Evolutionary conservation across 441 rosid genomes (phyloP), one percentile per base, ranked within the genome.

Genomic region (Pelargonium citronellum): DNA sequence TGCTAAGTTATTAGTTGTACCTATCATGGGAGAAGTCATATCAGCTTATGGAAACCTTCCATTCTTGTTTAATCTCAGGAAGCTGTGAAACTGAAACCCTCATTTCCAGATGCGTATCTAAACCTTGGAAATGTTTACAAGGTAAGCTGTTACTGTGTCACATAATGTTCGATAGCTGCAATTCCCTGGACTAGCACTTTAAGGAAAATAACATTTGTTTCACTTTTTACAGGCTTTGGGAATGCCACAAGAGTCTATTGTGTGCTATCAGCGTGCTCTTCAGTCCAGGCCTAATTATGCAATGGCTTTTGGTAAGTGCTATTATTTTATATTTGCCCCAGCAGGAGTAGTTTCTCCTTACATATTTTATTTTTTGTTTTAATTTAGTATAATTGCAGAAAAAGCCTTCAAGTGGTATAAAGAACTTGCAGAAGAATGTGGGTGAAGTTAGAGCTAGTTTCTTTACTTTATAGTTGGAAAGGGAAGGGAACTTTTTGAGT

Each of bases 101-200:
- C 79, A 51, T 92, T 91, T 83, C 91, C 95, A 61, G 99, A 95
- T 89, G 99, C 98, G 69, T 95, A 88, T 79, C 79, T 95, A 75
- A 92, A 89, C 79, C 97, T 95, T 70, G 99, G 99, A 73, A 92
- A 91, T 76, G 97, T 95, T 69, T 95, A 95, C 69, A 95, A 93
- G 97, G 99, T 92, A 84, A 85, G 86, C 69, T 49, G 67, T 13
- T 71, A 75, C 49, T 51, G 67, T 51, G 49, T 68, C 37, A 19
- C 58, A 39, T 84, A 68, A 69, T 79, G 65, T 79, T 73, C 76
- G 74, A 70, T 73, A 68, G 74, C 78, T 72, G 81, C 78, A 68
- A 73, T 41, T 76, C 74, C 75, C 68, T 67, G 79, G 81, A 22
- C 72, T 63, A 67, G 49, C 69, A 62, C 79, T 67, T 65, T 76